Conservation (phyloP, 441 rosid genomes). For the Pelargonium cotyledonis region DNA sequence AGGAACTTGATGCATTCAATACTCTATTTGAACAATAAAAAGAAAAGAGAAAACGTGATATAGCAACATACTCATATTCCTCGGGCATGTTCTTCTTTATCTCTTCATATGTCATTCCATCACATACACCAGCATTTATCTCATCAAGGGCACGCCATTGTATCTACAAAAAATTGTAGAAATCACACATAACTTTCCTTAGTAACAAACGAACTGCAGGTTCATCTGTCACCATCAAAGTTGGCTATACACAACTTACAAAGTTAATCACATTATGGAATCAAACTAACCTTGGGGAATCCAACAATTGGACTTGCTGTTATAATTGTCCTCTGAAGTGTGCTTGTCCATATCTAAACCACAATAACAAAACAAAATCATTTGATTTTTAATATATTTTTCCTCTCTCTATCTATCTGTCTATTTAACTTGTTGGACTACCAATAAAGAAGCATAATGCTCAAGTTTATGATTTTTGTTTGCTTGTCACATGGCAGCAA, state of each 20-base stretch:
- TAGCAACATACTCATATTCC: slow-evolving; percentile 61
- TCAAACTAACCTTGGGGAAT: slow-evolving; percentile 82
- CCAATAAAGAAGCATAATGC: background rate
- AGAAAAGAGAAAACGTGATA: too few relatives aligned
- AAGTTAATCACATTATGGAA: slow-evolving; percentile 11
- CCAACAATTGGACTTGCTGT: slow-evolving; percentile 85
- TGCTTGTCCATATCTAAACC: slow-evolving; percentile 88
- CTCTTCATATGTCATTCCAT: slow-evolving; percentile 99
- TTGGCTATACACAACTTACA: background rate
- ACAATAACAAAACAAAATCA: too few relatives aligned
- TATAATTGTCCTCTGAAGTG: slow-evolving; percentile 81
- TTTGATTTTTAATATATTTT: slow-evolving; percentile 13
- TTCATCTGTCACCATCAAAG: slow-evolving; percentile 11
- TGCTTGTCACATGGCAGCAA: background rate
- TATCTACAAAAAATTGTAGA: slow-evolving; percentile 39
- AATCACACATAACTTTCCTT: background rate
- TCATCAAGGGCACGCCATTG: slow-evolving; percentile 99
- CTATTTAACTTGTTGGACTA: background rate
- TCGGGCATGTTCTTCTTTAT: slow-evolving; percentile 92
- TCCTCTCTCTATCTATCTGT: background rate
- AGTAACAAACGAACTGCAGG: background rate
- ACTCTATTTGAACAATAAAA: too few relatives aligned
- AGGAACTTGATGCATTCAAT: too few relatives aligned
- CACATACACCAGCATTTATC: slow-evolving; percentile 96
- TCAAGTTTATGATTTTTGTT: background rate